Conservation (phyloP, 2,329 filamentous ascomycete species). For the Penicillium decumbens region DNA sequence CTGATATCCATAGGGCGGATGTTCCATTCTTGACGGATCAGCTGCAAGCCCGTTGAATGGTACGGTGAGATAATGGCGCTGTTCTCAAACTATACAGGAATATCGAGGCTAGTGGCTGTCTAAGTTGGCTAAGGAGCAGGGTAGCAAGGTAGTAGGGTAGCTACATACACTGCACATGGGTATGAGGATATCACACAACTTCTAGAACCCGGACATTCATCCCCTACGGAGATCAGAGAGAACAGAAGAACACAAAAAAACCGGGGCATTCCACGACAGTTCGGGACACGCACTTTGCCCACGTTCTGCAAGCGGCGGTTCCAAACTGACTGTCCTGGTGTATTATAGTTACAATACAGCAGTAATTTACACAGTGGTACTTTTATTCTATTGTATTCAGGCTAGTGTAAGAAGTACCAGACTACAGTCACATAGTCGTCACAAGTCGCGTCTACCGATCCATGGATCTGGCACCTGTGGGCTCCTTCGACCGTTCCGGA, state of each 20-base stretch:
- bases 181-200: neutral
- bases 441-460: slow-evolving; percentile 26
- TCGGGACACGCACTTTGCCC: slow-evolving; percentile 25
- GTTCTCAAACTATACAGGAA: neutral
- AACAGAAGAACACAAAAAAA: neutral
- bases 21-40: neutral
- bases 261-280: slow-evolving; percentile 16
- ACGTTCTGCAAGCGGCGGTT: slow-evolving; percentile 26
- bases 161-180: neutral
- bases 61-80: neutral
- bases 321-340: slow-evolving; percentile 6
- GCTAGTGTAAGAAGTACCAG: neutral
- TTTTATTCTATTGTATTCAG: neutral
- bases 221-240: neutral
- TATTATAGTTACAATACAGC: slow-evolving; percentile 15
- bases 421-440: slow-evolving; percentile 8
- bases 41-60: slow-evolving; percentile 1
- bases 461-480: slow-evolving; percentile 28
- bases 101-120: neutral
- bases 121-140: neutral
- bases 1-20: neutral
- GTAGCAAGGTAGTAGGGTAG: neutral
- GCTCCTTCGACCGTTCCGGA: slow-evolving; percentile 24
- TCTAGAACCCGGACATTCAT: slow-evolving; percentile 4
- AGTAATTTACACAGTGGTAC: slow-evolving; percentile 17